Evolutionary conservation across 73 alveolate genomes (phyloP), one percentile per base, ranked within the genome.

Genomic region (Paramecium sexaurelia): DNA sequence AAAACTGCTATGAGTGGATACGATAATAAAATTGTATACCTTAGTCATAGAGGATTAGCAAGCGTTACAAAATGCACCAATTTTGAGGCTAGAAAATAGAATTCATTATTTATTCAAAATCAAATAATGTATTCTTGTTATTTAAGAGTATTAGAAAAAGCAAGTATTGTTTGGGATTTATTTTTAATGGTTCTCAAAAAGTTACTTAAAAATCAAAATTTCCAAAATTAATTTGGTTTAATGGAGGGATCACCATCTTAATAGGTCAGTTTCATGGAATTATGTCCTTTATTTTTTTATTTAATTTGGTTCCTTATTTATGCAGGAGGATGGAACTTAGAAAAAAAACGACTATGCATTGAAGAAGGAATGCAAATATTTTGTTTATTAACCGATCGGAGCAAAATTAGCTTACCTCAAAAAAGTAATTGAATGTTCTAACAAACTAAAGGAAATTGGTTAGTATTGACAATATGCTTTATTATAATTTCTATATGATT

Each of bases 311-410:
- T 87, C 92, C 13, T 29, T 86, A 8, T 35, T 39, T 26, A 33
- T 86, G 51, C 13, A 86, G 27, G 32, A 86, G 35, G 32, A 71
- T 26, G 83, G 75, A 9, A 33, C 45, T 35, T 41, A 29, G n/a
- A 17, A 27, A 4, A 56, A 47, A n/a, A 86, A 86, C 17, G 66
- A 32, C 1, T 29, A 17, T 35, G 36, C 93, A 8, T 86, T 87
- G 93, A 36, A 51, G 19, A 61, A 19, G 15, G 93, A 86, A 20
- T 86, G 66, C 82, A 86, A 86, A 61, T 86, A 40, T n/a, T 86
- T 86, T 61, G 93, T 86, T 6, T 87, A 86, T 86, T 57, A 86
- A 61, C 93, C 93, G 9, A 55, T 86, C 36, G 93, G 93, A 39
- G 71, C 87, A 61, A 88, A 88, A 22, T 61, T 57, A 36, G 68